Conservation (phyloP, 2,329 filamentous ascomycete species). For the Helotiales sp. region DNA sequence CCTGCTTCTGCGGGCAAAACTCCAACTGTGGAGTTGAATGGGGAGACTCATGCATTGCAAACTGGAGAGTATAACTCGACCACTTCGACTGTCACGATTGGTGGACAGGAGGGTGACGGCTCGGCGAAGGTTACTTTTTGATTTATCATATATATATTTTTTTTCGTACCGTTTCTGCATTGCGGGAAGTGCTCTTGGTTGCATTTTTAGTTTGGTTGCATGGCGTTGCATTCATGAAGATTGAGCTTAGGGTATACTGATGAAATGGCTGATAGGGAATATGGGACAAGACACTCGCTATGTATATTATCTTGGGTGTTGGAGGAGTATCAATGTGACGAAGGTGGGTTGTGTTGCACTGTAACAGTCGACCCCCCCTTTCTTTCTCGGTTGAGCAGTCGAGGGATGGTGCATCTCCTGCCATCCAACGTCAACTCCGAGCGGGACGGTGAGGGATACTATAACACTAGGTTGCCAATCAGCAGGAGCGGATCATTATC, state of each 20-base stretch:
- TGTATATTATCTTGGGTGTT: no score
- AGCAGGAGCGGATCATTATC: no score
- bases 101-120: conserved; percentile 7
- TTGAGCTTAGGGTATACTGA: background rate
- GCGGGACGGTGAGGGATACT: no score
- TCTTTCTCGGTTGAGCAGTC: no score
- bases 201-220: background rate
- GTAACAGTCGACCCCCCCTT: no score
- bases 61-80: background rate
- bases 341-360: no score
- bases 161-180: background rate
- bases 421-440: no score
- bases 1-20: background rate
- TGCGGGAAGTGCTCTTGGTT: background rate
- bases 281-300: no score
- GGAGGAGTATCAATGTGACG: no score
- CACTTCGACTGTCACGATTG: conserved; percentile 6
- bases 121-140: conserved; percentile 10
- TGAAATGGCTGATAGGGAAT: no score
- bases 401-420: no score
- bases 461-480: no score
- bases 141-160: background rate
- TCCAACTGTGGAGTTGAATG: conserved; percentile 14
- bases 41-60: background rate
- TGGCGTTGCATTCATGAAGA: background rate